phyloP scores from a whole-genome alignment of 176 grass and related monocot genomes.

The Dactylis glomerata region DNA sequence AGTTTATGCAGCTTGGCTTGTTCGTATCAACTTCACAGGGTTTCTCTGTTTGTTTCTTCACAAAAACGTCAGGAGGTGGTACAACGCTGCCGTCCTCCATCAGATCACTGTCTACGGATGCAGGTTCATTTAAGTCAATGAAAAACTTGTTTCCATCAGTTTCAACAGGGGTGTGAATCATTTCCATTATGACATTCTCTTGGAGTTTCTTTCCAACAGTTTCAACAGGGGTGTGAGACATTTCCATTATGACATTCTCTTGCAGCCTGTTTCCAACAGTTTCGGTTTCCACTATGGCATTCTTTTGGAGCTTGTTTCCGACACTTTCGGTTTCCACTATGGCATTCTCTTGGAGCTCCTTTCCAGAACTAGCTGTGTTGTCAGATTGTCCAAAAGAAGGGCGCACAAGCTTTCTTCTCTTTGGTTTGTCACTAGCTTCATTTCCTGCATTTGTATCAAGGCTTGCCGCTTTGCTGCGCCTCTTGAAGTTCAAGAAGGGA shows the following conservation, averaged over 20 bases:
- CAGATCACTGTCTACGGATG: neutral
- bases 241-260: neutral
- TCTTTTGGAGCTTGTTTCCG: neutral
- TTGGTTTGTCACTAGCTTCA: constrained; percentile 12
- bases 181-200: neutral
- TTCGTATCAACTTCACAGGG: neutral
- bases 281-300: neutral
- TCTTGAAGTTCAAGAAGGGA: constrained; percentile 69
- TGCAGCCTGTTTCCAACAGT: neutral
- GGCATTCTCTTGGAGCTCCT: neutral
- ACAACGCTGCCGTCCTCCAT: neutral
- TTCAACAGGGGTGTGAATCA: constrained; percentile 1
- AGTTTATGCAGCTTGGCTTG: neutral
- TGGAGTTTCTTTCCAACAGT: neutral
- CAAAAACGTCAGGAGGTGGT: neutral
- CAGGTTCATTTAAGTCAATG: constrained; percentile 44
- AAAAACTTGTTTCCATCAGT: constrained; percentile 13
- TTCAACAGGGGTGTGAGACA: neutral
- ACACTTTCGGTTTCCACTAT: neutral
- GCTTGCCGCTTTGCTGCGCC: constrained; percentile 31
- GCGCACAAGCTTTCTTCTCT: constrained; percentile 67
- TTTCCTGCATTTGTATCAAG: constrained; percentile 13
- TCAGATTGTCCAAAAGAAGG: constrained; percentile 44
- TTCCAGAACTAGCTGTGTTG: constrained; percentile 6
- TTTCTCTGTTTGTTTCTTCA: constrained; percentile 18